Conservation (phyloP, 2,329 filamentous ascomycete genomes). For the Seiridium cupressi region DNA sequence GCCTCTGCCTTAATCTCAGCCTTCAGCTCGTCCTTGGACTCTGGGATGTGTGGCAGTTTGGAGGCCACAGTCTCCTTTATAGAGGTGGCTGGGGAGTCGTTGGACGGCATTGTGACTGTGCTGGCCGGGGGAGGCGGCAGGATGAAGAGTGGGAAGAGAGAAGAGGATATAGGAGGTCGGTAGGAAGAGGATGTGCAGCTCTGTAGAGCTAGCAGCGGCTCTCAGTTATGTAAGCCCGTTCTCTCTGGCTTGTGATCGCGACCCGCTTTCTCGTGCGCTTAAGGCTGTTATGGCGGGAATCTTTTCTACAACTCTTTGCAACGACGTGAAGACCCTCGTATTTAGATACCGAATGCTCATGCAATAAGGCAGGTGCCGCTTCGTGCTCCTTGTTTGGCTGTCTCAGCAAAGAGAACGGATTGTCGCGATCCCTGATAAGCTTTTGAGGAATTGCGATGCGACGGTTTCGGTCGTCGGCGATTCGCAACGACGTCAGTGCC, state of each 20-base stretch:
- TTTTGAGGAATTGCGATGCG: background rate
- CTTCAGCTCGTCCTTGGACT: slow-evolving; percentile 43
- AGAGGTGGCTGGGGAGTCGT: slow-evolving; percentile 25
- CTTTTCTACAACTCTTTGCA: background rate
- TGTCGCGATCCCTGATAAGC: background rate
- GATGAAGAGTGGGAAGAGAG: background rate
- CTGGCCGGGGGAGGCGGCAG: background rate
- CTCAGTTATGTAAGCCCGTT: too few species aligned
- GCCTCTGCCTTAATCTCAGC: slow-evolving; percentile 40
- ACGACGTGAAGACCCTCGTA: too few species aligned
- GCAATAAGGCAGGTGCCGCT: too few species aligned
- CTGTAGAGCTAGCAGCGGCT: background rate
- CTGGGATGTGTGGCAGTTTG: slow-evolving; percentile 41
- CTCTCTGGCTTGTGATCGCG: slow-evolving; percentile 7
- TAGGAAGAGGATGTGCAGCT: background rate
- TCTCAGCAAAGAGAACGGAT: too few species aligned
- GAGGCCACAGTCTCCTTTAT: slow-evolving; percentile 33
- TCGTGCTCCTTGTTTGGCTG: too few species aligned
- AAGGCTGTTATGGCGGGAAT: background rate
- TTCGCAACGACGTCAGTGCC: slow-evolving; percentile 6
- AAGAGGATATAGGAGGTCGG: background rate
- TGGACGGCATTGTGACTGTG: slow-evolving; percentile 13
- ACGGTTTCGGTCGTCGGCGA: background rate
- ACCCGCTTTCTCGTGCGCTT: slow-evolving; percentile 2
- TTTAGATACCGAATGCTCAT: too few species aligned